Base-by-base conservation (phyloP, 495 filamentous ascomycete species). In the Aspergillus hancockii region DNA sequence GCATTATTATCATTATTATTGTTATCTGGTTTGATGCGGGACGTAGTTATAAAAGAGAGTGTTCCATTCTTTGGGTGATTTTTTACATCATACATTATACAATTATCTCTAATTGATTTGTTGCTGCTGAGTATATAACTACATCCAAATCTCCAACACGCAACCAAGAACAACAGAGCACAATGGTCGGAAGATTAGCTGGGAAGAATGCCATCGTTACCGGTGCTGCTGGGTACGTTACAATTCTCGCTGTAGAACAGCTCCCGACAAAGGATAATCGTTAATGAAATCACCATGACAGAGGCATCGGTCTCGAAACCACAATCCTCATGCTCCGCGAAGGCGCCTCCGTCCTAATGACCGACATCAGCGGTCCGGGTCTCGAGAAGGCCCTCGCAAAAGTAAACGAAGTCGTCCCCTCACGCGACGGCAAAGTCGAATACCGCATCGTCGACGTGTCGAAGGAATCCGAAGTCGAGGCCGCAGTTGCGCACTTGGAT, bases 301-400 rank as follows among this genome's bases (percentile, higher is more conserved):
- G 93, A 58, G 94, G 94, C 58, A 98, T 98, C 62, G 94, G 94
- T 58, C 90, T 98, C 41, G 93, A 98, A 75, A 98, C 94, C 10
- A 84, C 84, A 49, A 92, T 98, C 65, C 90, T 98, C 54, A 94
- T 98, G 65, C 88, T 86, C 49, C 88, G 89, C 60, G 93, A 98
- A 77, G 94, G 92, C 58, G 94, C 91, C 70, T 87, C 81, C 36
- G 87, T 98, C 47, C 73, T 98, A 31, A 84, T 98, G 84, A 82
- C 88, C 57, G 94, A 98, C 62, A 90, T 94, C 54, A 91, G 90
- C 28, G 77, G 72, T 19, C 82, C 85, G 3, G 90, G 89, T 3
- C 81, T 97, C 28, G 84, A 86, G 41, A 87, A 80, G 61, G 90
- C 89, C 25, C 61, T 87, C 8, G 76, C 79, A 19, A 93, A 89